Percentiles rank a stretch among this genome's conserved stretches.
Evolutionary conservation across 2,329 filamentous ascomycete genomes (phyloP).

Genomic region (Fusarium zealandicum): DNA sequence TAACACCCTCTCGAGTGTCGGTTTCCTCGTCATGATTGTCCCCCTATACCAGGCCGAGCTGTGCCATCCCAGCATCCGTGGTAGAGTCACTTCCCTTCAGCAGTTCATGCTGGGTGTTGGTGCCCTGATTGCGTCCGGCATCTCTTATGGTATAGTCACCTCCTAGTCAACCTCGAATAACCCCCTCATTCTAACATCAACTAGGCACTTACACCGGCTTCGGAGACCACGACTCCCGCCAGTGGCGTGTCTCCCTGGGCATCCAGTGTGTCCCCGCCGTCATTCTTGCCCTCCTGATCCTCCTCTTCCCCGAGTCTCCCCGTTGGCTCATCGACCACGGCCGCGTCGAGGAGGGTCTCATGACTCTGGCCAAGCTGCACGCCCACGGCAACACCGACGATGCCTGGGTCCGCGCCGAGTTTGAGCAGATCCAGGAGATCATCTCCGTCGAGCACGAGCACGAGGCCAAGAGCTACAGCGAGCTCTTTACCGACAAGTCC

Average conservation of each 20-base stretch:
- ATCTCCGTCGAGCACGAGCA: constrained; percentile 72
- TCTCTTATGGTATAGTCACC: constrained; percentile 70
- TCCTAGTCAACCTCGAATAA: neutral
- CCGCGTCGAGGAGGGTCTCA: constrained; percentile 68
- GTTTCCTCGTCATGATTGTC: constrained; percentile 50
- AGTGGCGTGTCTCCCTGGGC: constrained; percentile 59
- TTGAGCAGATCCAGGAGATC: constrained; percentile 70
- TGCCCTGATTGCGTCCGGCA: constrained; percentile 74
- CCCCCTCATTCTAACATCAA: neutral
- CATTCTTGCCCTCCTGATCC: constrained; percentile 69
- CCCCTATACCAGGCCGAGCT: constrained; percentile 81
- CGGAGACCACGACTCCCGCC: constrained; percentile 39
- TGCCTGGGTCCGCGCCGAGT: constrained; percentile 76
- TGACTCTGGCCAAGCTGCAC: constrained; percentile 73
- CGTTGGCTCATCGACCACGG: constrained; percentile 80
- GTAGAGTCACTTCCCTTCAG: constrained; percentile 76
- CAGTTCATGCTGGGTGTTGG: constrained; percentile 86
- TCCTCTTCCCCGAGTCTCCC: constrained; percentile 73
- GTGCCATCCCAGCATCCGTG: constrained; percentile 79
- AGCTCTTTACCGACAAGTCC: constrained; percentile 68
- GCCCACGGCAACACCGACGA: constrained; percentile 71
- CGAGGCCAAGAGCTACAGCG: constrained; percentile 72
- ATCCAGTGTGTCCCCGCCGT: constrained; percentile 75
- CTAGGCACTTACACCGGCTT: constrained; percentile 44
- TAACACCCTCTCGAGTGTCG: constrained; percentile 49